These are phyloP conservation scores for Microdochium paspali DNA, from an alignment of 2,329 filamentous ascomycete species.

Conservation along the genomic window DNA sequence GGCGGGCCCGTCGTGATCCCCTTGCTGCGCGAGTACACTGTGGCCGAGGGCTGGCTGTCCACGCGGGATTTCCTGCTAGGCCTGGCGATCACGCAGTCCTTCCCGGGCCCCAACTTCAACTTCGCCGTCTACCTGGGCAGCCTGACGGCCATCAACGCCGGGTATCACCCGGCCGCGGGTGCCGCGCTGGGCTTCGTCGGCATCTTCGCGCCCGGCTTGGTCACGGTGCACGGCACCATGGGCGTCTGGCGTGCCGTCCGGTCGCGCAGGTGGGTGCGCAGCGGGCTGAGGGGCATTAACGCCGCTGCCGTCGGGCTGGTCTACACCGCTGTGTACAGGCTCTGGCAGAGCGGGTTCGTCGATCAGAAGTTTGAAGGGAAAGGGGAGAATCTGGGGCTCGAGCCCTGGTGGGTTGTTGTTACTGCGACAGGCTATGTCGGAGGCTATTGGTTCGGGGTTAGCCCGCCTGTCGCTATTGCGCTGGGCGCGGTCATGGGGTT, in stretches of 20 bases:
- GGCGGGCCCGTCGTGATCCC: slow-evolving; percentile 59
- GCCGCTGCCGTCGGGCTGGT: slow-evolving; percentile 51
- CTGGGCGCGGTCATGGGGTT: slow-evolving; percentile 23
- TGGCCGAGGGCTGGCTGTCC: slow-evolving; percentile 60
- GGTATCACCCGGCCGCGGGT: slow-evolving; percentile 29
- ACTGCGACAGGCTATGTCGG: slow-evolving; percentile 31
- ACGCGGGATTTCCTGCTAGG: slow-evolving; percentile 64
- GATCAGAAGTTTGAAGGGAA: slow-evolving; percentile 31
- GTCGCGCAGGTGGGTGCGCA: slow-evolving; percentile 33
- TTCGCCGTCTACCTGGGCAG: slow-evolving; percentile 40
- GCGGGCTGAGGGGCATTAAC: slow-evolving; percentile 45
- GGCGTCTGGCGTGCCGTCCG: slow-evolving; percentile 47
- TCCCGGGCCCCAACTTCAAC: slow-evolving; percentile 55
- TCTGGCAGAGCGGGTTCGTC: slow-evolving; percentile 54
- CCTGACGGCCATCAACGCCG: slow-evolving; percentile 31
- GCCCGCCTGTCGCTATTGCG: slow-evolving; percentile 21
- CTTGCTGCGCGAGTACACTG: slow-evolving; percentile 51
- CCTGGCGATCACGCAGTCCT: slow-evolving; percentile 61
- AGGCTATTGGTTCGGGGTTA: slow-evolving; percentile 20
- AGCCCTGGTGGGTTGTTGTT: slow-evolving; percentile 58
- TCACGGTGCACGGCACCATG: slow-evolving; percentile 39
- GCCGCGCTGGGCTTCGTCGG: slow-evolving; percentile 41
- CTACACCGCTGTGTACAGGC: slow-evolving; percentile 53
- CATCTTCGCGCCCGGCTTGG: slow-evolving; percentile 42
- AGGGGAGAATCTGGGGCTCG: slow-evolving; percentile 45